Conservation (phyloP, 148 eudicot genomes). For the Euryodendron excelsum region DNA sequence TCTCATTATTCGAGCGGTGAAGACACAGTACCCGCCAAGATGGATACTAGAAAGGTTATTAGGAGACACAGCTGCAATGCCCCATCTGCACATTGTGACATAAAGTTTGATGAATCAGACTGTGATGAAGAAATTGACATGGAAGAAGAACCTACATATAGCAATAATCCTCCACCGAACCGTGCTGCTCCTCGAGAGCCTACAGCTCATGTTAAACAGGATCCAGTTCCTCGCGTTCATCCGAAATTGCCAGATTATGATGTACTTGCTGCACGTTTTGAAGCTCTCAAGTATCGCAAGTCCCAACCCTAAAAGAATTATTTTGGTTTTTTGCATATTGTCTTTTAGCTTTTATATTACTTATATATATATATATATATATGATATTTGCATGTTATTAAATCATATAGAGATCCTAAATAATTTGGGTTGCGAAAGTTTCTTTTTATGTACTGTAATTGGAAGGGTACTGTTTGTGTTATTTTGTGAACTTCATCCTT, state of each 20-base stretch:
- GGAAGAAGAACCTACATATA: slow-evolving; percentile 40
- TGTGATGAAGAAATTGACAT: slow-evolving; percentile 57
- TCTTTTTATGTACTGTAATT: neutral
- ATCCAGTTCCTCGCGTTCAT: slow-evolving; percentile 44
- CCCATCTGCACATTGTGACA: slow-evolving; percentile 39
- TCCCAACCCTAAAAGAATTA: slow-evolving; percentile 13
- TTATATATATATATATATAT: too few relatives aligned
- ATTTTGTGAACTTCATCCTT: neutral
- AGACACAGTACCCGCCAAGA: slow-evolving; percentile 11
- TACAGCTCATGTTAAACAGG: slow-evolving; percentile 19
- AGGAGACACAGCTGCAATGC: slow-evolving; percentile 61
- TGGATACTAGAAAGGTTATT: slow-evolving; percentile 21
- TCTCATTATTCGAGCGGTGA: slow-evolving; percentile 13
- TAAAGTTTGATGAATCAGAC: slow-evolving; percentile 81
- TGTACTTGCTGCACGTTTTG: slow-evolving; percentile 79
- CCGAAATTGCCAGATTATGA: slow-evolving; percentile 94
- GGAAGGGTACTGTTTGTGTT: neutral
- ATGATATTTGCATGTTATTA: neutral
- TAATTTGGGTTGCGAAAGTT: neutral
- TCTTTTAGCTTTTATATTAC: neutral
- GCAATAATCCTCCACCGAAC: slow-evolving; percentile 29
- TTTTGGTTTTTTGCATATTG: neutral
- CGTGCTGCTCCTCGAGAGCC: slow-evolving; percentile 37
- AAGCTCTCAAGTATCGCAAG: slow-evolving; percentile 73
- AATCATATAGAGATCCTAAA: neutral